A percentile compares a stretch with the other conserved stretches of the same genome.
Evolutionary conservation across 2,329 filamentous ascomycete genomes (phyloP).

Genomic region (Aspergillus flavus): DNA sequence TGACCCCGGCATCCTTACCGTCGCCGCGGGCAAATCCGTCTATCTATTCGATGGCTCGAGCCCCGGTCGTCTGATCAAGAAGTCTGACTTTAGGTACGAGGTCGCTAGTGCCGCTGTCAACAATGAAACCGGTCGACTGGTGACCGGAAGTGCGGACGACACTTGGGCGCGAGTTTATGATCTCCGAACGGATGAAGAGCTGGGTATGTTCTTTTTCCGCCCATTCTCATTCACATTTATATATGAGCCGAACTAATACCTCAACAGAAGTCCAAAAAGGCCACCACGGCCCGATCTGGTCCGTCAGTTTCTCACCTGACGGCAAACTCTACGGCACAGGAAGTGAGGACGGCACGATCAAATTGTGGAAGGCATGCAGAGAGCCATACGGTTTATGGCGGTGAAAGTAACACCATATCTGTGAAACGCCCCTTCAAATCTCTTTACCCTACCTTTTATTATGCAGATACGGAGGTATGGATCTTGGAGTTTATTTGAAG

Average conservation of each 20-base stretch:
- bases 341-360: constrained; percentile 96
- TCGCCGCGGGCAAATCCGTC: constrained; percentile 90
- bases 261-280: constrained; percentile 83
- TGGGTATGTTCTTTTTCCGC: constrained; percentile 54
- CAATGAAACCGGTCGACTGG: constrained; percentile 75
- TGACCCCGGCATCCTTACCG: constrained; percentile 74
- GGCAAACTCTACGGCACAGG: constrained; percentile 95
- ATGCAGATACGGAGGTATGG: not conserved
- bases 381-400: constrained; percentile 69
- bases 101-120: constrained; percentile 91
- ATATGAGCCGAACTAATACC: not conserved
- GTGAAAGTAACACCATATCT: constrained; percentile 30
- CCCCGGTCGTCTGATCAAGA: constrained; percentile 74
- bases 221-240: not conserved
- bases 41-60: constrained; percentile 84
- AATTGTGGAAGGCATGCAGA: constrained; percentile 74
- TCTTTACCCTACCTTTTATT: not conserved
- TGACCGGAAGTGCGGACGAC: constrained; percentile 87
- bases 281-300: constrained; percentile 97
- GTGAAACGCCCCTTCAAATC: not conserved
- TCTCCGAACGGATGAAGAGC: constrained; percentile 78
- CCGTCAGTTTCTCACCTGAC: constrained; percentile 89
- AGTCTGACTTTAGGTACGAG: constrained; percentile 76
- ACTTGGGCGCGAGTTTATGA: constrained; percentile 97
- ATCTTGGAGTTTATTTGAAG: not conserved